A percentile compares a stretch with the other conserved stretches of the same genome.
These are phyloP conservation scores for Rhizopus delemar DNA, from an alignment of 371 early-diverging fungal genomes.

Conservation along the genomic window DNA sequence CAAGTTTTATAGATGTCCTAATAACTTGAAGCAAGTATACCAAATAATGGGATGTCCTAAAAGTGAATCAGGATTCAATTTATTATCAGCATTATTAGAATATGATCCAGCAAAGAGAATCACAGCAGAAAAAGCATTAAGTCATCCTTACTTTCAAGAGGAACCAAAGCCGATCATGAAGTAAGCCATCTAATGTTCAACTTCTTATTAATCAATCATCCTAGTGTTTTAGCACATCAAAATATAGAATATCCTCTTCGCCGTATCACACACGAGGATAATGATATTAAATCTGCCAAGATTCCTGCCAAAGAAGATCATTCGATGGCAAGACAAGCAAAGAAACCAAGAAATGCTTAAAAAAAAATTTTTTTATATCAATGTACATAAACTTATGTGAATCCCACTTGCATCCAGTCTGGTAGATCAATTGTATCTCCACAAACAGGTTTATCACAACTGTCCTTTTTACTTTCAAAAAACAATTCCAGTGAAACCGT, in stretches of 20 bases:
- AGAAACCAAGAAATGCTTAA: conserved; percentile 41
- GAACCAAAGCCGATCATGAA: conserved; percentile 81
- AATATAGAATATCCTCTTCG: conserved; percentile 64
- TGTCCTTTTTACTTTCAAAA: not conserved
- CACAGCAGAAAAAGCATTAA: conserved; percentile 85
- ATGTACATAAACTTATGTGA: conserved; percentile 6
- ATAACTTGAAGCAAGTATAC: conserved; percentile 46
- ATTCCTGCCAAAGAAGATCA: conserved; percentile 30
- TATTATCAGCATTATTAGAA: conserved; percentile 83
- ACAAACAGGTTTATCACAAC: conserved; percentile 2
- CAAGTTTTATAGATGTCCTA: conserved; percentile 41
- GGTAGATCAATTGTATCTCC: conserved; percentile 12
- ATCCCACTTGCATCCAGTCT: conserved; percentile 22
- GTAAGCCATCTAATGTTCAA: conserved; percentile 45
- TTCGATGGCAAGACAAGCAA: conserved; percentile 29
- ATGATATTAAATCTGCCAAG: conserved; percentile 58
- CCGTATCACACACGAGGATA: conserved; percentile 67
- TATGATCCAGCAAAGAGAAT: conserved; percentile 92
- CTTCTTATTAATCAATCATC: conserved; percentile 1
- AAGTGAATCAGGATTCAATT: conserved; percentile 68
- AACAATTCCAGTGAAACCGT: conserved; percentile 7
- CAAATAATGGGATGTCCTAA: conserved; percentile 50
- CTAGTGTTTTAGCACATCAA: conserved; percentile 62
- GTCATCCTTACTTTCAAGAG: conserved; percentile 89
- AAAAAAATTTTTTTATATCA: not conserved